Conservation (phyloP, 768 basidiomycete species). For the Panus rudis region DNA sequence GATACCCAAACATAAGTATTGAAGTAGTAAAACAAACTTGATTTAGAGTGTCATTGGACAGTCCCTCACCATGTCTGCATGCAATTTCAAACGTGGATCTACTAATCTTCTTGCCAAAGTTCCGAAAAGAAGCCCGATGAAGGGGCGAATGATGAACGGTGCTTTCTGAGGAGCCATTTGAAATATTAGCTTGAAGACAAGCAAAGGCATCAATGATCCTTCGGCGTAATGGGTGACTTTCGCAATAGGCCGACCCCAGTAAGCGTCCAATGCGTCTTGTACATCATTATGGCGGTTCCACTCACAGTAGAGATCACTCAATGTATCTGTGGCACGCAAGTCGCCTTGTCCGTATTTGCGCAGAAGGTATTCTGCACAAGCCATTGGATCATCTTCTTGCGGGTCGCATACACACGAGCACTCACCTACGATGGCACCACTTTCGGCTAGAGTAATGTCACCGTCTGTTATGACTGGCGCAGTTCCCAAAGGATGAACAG, state of each 20-base stretch:
- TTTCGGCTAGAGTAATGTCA: slow-evolving; percentile 30
- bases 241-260: no score
- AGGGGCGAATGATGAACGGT: slow-evolving; percentile 27
- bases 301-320: slow-evolving; percentile 26
- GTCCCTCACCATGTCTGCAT: slow-evolving; percentile 20
- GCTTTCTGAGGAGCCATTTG: slow-evolving; percentile 21
- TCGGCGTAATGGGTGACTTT: slow-evolving; percentile 28
- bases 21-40: neutral
- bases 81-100: slow-evolving; percentile 21
- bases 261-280: no score
- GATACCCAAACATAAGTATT: neutral
- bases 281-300: no score
- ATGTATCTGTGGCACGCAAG: slow-evolving; percentile 14
- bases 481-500: slow-evolving; percentile 29
- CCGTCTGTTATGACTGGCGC: slow-evolving; percentile 34
- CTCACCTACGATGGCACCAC: slow-evolving; percentile 30
- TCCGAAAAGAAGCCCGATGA: slow-evolving; percentile 16
- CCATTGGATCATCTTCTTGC: slow-evolving; percentile 4
- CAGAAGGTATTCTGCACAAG: slow-evolving; percentile 28
- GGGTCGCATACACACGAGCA: neutral
- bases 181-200: slow-evolving; percentile 26
- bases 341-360: slow-evolving; percentile 26
- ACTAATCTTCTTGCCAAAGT: slow-evolving; percentile 12
- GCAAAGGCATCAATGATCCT: slow-evolving; percentile 28
- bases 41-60: neutral